Evolutionary conservation across 305 asterid species (phyloP).

Genomic region (Fraxinus dipetala): DNA sequence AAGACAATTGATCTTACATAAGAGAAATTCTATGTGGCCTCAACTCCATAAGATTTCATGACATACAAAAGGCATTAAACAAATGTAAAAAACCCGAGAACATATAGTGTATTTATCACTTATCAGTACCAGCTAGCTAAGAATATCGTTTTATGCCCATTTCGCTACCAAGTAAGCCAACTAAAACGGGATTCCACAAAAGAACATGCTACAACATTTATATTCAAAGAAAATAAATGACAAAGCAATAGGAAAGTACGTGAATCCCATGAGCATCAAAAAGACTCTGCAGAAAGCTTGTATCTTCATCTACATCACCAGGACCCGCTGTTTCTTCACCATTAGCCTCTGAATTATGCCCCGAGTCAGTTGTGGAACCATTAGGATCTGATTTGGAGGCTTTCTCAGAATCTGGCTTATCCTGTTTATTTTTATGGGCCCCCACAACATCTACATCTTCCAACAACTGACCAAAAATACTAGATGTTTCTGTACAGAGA

Average conservation of each 20-base stretch:
- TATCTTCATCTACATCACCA: constrained; percentile 56
- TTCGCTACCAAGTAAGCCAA: constrained; percentile 1
- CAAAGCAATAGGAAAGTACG: constrained; percentile 44
- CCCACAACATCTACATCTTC: constrained; percentile 64
- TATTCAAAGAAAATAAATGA: constrained; percentile 2
- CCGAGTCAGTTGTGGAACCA: constrained; percentile 32
- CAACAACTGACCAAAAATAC: constrained; percentile 68
- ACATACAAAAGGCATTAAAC: background rate
- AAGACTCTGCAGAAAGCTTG: constrained; percentile 63
- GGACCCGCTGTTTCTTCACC: constrained; percentile 34
- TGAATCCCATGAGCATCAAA: constrained; percentile 82
- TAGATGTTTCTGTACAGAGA: constrained; percentile 79
- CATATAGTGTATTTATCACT: background rate
- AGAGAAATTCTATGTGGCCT: background rate
- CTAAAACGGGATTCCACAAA: constrained; percentile 7
- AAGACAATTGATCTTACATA: background rate
- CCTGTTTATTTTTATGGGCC: constrained; percentile 39
- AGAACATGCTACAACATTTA: constrained; percentile 1
- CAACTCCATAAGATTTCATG: constrained; percentile 4
- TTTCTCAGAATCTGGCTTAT: constrained; percentile 25
- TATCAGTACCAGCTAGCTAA: background rate
- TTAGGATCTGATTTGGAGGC: constrained; percentile 27
- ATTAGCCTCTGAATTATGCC: constrained; percentile 30
- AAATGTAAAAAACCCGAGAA: background rate
- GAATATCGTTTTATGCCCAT: background rate